A percentile compares a stretch with the other conserved stretches of the same genome.
Conservation (phyloP, 2,329 filamentous ascomycete genomes). For the Cladosporium oxysporum region DNA sequence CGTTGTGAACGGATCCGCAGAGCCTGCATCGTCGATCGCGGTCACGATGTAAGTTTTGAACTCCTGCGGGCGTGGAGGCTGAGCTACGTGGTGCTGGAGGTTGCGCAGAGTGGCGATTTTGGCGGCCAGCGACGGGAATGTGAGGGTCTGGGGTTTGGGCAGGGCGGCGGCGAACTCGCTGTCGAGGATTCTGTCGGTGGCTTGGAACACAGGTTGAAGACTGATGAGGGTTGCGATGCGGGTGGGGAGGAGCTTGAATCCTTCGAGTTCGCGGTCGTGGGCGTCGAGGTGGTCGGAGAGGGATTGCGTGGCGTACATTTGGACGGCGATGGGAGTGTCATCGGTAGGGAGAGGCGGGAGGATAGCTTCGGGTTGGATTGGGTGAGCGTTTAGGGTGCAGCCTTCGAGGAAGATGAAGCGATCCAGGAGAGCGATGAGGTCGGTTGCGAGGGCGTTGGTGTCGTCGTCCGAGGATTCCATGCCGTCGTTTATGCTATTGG, state of each 20-base stretch:
- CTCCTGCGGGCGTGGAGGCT: background rate
- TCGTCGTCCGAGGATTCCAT: background rate
- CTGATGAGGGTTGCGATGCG: background rate
- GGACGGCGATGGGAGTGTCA: background rate
- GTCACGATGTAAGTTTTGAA: background rate
- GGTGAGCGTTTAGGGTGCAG: background rate
- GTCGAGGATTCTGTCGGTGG: background rate
- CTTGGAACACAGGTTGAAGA: background rate
- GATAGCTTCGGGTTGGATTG: background rate
- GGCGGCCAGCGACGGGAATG: background rate
- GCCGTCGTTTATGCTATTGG: background rate
- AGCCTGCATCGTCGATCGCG: background rate
- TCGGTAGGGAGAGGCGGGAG: conserved; percentile 1
- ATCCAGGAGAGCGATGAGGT: conserved; percentile 6
- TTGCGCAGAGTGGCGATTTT: conserved; percentile 3
- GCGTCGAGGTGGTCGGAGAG: background rate
- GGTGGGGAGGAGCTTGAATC: background rate
- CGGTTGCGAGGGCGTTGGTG: background rate
- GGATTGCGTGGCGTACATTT: background rate
- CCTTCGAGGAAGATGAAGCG: conserved; percentile 1
- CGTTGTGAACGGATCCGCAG: background rate
- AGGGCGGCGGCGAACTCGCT: background rate
- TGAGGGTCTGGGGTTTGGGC: background rate
- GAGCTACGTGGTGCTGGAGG: background rate
- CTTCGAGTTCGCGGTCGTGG: background rate